These are phyloP conservation scores for Paramecium octaurelia DNA, from an alignment of 73 alveolate genomes.

Conservation along the genomic window DNA sequence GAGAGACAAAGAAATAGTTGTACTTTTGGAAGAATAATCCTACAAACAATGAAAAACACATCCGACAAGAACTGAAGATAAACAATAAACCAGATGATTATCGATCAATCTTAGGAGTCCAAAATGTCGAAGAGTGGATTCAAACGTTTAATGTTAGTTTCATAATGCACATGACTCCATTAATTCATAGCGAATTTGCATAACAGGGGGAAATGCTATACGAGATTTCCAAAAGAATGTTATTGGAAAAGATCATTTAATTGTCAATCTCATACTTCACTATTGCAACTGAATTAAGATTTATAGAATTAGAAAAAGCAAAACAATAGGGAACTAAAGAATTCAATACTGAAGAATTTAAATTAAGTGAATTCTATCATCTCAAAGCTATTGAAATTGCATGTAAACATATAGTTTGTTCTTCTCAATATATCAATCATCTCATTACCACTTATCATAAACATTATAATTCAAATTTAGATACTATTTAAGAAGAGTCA, in stretches of 20 bases:
- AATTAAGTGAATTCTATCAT: constrained; percentile 52
- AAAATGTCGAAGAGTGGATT: constrained; percentile 59
- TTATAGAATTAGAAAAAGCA: constrained; percentile 51
- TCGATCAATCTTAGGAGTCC: constrained; percentile 55
- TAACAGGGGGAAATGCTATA: constrained; percentile 43
- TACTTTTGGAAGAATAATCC: constrained; percentile 64
- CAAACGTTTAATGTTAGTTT: constrained; percentile 45
- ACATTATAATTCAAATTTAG: constrained; percentile 54
- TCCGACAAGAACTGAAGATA: constrained; percentile 50
- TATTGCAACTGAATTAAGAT: constrained; percentile 63
- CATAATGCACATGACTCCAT: constrained; percentile 58
- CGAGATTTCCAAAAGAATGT: constrained; percentile 53
- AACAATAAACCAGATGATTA: constrained; percentile 39
- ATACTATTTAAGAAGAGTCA: constrained; percentile 39
- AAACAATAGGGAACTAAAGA: constrained; percentile 6
- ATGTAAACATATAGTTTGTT: constrained; percentile 53
- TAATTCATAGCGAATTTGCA: background rate
- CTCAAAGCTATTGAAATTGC: constrained; percentile 58
- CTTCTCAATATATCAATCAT: constrained; percentile 56
- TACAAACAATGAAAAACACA: constrained; percentile 54
- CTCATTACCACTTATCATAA: constrained; percentile 55
- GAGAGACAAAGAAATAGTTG: constrained; percentile 46
- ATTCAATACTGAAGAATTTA: constrained; percentile 53
- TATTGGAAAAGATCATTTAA: constrained; percentile 55
- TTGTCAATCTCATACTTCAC: constrained; percentile 57